A percentile compares a stretch with the other conserved stretches of the same genome.
Evolutionary conservation across 164 flowering plant genomes (phyloP).

Genomic region (Stephania japonica): DNA sequence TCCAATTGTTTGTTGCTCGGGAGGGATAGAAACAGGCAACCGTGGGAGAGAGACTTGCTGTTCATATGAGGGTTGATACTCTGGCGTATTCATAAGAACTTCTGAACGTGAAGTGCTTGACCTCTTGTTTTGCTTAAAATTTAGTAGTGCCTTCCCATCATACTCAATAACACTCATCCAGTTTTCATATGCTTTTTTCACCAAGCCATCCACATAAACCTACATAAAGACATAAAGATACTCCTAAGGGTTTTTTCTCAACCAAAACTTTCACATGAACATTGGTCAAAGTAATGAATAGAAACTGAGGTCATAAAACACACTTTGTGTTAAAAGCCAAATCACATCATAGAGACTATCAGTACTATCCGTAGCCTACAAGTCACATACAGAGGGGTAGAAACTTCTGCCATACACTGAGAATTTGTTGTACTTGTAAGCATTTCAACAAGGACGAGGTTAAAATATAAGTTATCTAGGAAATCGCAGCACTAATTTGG

Average conservation of each 20-base stretch:
- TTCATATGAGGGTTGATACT: constrained; percentile 38
- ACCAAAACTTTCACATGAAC: background rate
- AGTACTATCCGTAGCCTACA: too few species aligned
- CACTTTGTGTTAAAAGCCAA: too few species aligned
- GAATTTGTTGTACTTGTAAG: too few species aligned
- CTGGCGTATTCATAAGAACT: constrained; percentile 24
- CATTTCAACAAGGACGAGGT: too few species aligned
- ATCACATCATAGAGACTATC: too few species aligned
- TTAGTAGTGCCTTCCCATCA: constrained; percentile 71
- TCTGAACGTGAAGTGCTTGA: constrained; percentile 30
- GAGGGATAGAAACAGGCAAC: constrained; percentile 39
- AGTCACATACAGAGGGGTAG: too few species aligned
- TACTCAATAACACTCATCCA: constrained; percentile 94
- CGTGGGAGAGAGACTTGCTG: constrained; percentile 45
- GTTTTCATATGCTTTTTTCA: constrained; percentile 92
- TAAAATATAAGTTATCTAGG: too few species aligned
- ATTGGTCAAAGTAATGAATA: too few species aligned
- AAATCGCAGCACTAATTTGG: too few species aligned
- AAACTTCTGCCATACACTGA: too few species aligned
- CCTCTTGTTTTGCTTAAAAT: constrained; percentile 37
- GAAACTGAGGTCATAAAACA: too few species aligned
- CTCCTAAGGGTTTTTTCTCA: background rate
- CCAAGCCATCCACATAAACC: constrained; percentile 84
- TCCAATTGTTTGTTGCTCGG: constrained; percentile 40
- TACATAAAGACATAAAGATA: constrained; percentile 21